A percentile compares a stretch with the other conserved stretches of the same genome.
Conservation (phyloP, 2,329 filamentous ascomycete species). For the Ilyonectria destructans region DNA sequence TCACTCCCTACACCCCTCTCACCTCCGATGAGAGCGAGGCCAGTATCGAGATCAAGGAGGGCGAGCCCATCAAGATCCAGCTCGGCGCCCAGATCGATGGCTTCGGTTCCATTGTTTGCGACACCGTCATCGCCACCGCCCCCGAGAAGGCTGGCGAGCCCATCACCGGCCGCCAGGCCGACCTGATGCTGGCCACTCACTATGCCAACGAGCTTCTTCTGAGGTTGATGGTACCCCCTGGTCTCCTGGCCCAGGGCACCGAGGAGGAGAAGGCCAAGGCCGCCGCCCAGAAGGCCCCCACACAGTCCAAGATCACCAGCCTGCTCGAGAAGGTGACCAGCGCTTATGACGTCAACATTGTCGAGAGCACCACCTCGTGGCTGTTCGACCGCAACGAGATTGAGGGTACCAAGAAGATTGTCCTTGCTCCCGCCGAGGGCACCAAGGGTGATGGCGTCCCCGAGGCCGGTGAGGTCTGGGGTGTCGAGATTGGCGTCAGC, state of each 20-base stretch:
- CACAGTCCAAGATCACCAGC: conserved; percentile 88
- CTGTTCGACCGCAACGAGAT: conserved; percentile 97
- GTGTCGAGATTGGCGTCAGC: conserved; percentile 95
- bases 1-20: conserved; percentile 97
- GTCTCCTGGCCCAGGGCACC: conserved; percentile 84
- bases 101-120: conserved; percentile 95
- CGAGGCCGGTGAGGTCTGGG: conserved; percentile 95
- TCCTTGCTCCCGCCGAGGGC: conserved; percentile 88
- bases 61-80: conserved; percentile 96
- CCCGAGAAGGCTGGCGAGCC: conserved; percentile 74
- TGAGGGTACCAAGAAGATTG: conserved; percentile 97
- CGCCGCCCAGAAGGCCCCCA: conserved; percentile 84
- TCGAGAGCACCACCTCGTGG: conserved; percentile 99
- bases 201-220: conserved; percentile 97
- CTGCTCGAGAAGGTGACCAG: conserved; percentile 94
- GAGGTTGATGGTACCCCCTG: conserved; percentile 92
- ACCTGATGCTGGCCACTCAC: conserved; percentile 91
- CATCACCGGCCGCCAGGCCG: conserved; percentile 84
- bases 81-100: conserved; percentile 99
- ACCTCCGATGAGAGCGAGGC: conserved; percentile 90
- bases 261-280: conserved; percentile 98
- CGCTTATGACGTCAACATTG: conserved; percentile 90
- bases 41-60: conserved; percentile 82
- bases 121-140: conserved; percentile 84
- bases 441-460: conserved; percentile 92